Conservation (phyloP, 1,284 basidiomycete species). For the Cryptococcus hybrid region DNA sequence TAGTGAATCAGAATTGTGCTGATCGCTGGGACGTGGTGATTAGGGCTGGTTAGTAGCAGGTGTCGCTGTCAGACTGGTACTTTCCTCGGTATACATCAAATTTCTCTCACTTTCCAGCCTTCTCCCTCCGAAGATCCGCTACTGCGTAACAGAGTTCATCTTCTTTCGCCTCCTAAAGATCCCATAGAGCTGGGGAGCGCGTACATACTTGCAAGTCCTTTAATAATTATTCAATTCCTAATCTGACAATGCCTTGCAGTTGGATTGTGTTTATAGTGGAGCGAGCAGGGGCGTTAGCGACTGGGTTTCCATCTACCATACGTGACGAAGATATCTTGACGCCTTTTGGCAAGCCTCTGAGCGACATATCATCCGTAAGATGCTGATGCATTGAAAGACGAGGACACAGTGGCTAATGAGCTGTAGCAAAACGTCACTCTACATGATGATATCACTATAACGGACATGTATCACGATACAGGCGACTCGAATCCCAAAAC, state of each 20-base stretch:
- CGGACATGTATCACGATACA: constrained; percentile 25
- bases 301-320: constrained; percentile 36
- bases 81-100: constrained; percentile 43
- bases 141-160: constrained; percentile 28
- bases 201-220: constrained; percentile 33
- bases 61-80: constrained; percentile 30
- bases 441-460: constrained; percentile 36
- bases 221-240: background rate
- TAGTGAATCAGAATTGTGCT: background rate
- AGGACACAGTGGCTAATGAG: background rate
- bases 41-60: constrained; percentile 41
- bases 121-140: constrained; percentile 26
- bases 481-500: constrained; percentile 5
- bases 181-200: constrained; percentile 43
- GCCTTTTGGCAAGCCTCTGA: constrained; percentile 34
- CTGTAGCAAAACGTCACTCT: constrained; percentile 29
- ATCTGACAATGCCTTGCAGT: constrained; percentile 11
- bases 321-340: constrained; percentile 42
- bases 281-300: constrained; percentile 34
- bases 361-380: constrained; percentile 34
- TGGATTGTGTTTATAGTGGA: constrained; percentile 42
- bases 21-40: background rate
- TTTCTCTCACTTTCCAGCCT: constrained; percentile 25
- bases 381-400: background rate
- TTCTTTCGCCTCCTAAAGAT: constrained; percentile 42